phyloP scores from a whole-genome alignment of 768 basidiomycete species.

The Pulveroboletus sp. region DNA sequence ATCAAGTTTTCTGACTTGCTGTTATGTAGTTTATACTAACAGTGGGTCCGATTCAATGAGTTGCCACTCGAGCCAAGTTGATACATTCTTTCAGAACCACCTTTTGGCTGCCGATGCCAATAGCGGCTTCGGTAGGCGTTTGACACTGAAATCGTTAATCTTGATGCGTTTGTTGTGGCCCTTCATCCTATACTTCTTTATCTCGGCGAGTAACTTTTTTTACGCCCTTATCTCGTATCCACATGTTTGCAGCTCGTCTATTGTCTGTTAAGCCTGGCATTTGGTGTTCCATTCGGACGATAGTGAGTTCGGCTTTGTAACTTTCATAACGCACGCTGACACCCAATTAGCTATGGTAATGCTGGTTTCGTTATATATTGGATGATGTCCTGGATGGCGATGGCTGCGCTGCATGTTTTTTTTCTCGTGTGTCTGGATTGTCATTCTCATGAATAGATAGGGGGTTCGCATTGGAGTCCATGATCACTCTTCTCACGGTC shows the following conservation, averaged over 20 bases:
- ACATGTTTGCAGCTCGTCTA: conserved; percentile 45
- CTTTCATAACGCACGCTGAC: neutral
- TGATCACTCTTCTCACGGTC: conserved; percentile 51
- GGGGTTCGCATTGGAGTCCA: conserved; percentile 57
- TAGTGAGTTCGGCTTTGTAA: conserved; percentile 30
- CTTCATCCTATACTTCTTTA: conserved; percentile 37
- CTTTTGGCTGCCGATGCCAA: conserved; percentile 30
- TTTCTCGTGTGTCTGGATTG: neutral
- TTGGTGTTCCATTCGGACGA: conserved; percentile 51
- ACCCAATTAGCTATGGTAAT: conserved; percentile 40
- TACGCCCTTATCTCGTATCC: neutral
- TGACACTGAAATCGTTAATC: conserved; percentile 37
- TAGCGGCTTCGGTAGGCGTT: conserved; percentile 37
- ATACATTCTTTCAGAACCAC: conserved; percentile 23
- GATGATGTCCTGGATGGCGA: conserved; percentile 58
- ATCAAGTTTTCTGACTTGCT: conserved; percentile 1
- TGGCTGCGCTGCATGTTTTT: conserved; percentile 48
- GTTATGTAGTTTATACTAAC: conserved; percentile 25
- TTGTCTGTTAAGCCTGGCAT: conserved; percentile 54
- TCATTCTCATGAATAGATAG: conserved; percentile 28
- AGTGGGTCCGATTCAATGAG: conserved; percentile 7
- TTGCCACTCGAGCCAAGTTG: neutral
- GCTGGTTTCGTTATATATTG: conserved; percentile 60
- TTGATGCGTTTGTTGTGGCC: conserved; percentile 38
- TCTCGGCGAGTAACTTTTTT: conserved; percentile 31